Evolutionary conservation across 129 eudicot species (phyloP).

Genomic region (Centrapalus pauciflorus): DNA sequence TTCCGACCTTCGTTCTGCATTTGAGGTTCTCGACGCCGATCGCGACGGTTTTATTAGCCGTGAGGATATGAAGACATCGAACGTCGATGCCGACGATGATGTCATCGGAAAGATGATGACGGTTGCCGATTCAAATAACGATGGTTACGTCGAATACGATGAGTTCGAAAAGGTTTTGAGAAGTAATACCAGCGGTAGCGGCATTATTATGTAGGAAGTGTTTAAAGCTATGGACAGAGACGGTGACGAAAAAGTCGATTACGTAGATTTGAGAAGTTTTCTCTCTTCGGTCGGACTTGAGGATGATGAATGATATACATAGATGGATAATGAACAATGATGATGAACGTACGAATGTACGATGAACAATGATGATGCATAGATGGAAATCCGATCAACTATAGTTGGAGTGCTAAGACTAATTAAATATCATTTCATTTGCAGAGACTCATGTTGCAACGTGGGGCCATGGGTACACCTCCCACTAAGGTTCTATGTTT

Average conservation of each 20-base stretch:
- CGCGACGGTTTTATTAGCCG: slow-evolving; percentile 52
- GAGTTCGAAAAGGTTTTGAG: too few relatives aligned
- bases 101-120: slow-evolving; percentile 53
- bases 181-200: too few relatives aligned
- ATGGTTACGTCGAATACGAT: slow-evolving; percentile 65
- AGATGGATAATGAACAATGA: too few relatives aligned
- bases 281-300: slow-evolving; percentile 38
- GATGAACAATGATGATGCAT: too few relatives aligned
- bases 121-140: slow-evolving; percentile 42
- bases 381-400: neutral
- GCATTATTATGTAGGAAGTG: slow-evolving; percentile 54
- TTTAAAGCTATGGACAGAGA: slow-evolving; percentile 61
- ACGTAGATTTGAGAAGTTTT: slow-evolving; percentile 40
- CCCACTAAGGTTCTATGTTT: slow-evolving; percentile 83
- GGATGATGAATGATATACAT: too few relatives aligned
- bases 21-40: slow-evolving; percentile 56
- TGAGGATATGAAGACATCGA: slow-evolving; percentile 40
- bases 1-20: slow-evolving; percentile 44
- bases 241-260: slow-evolving; percentile 51
- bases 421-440: neutral
- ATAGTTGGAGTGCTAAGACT: neutral
- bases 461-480: slow-evolving; percentile 33
- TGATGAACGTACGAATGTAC: too few relatives aligned
- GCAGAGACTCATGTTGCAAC: slow-evolving; percentile 85
- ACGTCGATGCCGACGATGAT: slow-evolving; percentile 47